Conservation (phyloP, 2,329 filamentous ascomycete genomes). For the Aspergillus latus region DNA sequence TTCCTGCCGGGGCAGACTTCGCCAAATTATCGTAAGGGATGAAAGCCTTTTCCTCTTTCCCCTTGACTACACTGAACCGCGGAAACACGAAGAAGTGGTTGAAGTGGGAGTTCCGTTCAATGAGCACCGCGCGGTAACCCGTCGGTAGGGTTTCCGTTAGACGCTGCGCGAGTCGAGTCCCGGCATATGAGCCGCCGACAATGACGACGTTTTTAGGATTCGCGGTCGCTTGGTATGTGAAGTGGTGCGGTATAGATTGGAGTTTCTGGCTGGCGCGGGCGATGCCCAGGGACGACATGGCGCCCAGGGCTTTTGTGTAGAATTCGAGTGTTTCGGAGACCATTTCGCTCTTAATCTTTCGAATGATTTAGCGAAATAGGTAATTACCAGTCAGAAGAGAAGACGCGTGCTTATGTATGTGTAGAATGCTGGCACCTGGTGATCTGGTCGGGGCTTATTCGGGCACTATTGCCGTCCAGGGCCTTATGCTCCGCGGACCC, state of each 20-base stretch:
- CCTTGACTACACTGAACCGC: background rate
- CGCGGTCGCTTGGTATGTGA: conserved; percentile 17
- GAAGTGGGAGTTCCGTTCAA: conserved; percentile 12
- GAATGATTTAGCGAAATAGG: too few relatives aligned
- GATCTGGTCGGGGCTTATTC: too few relatives aligned
- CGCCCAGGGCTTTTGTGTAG: too few relatives aligned
- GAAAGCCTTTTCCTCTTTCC: conserved; percentile 7
- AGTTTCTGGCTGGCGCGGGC: too few relatives aligned
- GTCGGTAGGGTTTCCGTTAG: conserved; percentile 53
- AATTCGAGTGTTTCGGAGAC: too few relatives aligned
- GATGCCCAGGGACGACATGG: too few relatives aligned
- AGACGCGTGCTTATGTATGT: too few relatives aligned
- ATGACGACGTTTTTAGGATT: conserved; percentile 53
- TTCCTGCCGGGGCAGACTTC: background rate
- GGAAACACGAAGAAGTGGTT: conserved; percentile 9
- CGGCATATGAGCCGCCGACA: conserved; percentile 60
- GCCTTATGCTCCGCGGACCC: too few relatives aligned
- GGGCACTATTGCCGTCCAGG: too few relatives aligned
- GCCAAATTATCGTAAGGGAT: conserved; percentile 7
- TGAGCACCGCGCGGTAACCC: conserved; percentile 20
- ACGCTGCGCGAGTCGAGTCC: conserved; percentile 49
- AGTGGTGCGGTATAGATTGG: conserved; percentile 9
- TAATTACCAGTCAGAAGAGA: too few relatives aligned
- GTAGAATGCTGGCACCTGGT: too few relatives aligned
- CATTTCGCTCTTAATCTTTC: too few relatives aligned